Evolutionary conservation across 805 yeast genomes (phyloP).

Genomic region (Yamadazyma sp.): DNA sequence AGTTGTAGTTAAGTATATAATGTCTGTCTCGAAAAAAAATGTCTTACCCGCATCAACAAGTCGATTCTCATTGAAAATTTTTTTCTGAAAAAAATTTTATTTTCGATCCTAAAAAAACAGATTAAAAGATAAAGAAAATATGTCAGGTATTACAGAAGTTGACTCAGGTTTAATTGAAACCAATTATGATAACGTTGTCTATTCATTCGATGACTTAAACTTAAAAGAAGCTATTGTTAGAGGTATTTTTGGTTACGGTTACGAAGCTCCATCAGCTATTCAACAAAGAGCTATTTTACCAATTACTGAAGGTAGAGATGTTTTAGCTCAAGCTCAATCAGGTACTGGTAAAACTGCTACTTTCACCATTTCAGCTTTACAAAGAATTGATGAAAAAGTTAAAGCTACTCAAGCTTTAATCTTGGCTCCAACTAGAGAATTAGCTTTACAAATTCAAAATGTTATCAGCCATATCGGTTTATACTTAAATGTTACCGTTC

Average conservation of each 20-base stretch:
- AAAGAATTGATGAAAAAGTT: conserved; percentile 67
- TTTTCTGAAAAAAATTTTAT: background rate
- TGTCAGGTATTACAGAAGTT: conserved; percentile 72
- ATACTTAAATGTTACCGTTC: conserved; percentile 86
- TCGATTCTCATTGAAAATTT: background rate
- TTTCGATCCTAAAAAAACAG: background rate
- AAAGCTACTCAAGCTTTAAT: conserved; percentile 88
- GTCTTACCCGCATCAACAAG: no score
- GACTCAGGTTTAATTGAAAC: conserved; percentile 84
- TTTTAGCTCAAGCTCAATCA: conserved; percentile 81
- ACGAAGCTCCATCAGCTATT: conserved; percentile 78
- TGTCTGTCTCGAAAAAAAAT: no score
- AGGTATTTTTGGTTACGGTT: conserved; percentile 80
- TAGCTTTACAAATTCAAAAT: conserved; percentile 93
- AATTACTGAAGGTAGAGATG: conserved; percentile 70
- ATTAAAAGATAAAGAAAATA: conserved; percentile 14
- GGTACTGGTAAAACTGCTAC: conserved; percentile 94
- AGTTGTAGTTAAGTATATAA: no score
- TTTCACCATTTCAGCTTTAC: conserved; percentile 70
- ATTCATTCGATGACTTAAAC: conserved; percentile 71
- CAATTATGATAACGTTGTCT: conserved; percentile 88
- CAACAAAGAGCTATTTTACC: conserved; percentile 80
- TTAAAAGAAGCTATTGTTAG: conserved; percentile 70
- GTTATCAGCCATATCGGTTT: conserved; percentile 88
- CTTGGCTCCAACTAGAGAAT: conserved; percentile 95